These are phyloP conservation scores for Voacanga thouarsii DNA, from an alignment of 257 asterid species.

Conservation along the genomic window DNA sequence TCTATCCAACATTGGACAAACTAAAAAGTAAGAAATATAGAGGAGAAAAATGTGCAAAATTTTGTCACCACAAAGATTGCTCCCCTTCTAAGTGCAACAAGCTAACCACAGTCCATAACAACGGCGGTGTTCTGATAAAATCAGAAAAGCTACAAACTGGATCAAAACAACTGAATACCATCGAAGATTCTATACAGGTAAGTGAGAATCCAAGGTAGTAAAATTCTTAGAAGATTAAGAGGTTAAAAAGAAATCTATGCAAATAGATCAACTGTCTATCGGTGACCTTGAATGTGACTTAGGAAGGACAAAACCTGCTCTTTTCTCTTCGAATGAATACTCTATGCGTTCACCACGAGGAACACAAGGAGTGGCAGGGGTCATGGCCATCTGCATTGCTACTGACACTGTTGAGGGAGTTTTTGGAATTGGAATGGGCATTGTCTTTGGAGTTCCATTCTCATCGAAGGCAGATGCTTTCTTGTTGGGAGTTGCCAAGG, in stretches of 20 bases:
- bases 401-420: conserved; percentile 37
- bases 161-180: not conserved
- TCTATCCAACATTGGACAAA: no score
- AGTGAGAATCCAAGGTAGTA: not conserved
- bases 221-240: not conserved
- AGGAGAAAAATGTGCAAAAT: no score
- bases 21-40: no score
- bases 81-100: not conserved
- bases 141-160: not conserved
- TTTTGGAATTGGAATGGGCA: conserved; percentile 29
- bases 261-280: conserved; percentile 22
- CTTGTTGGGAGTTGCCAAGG: conserved; percentile 29
- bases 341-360: conserved; percentile 21
- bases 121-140: not conserved
- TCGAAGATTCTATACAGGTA: not conserved
- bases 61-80: not conserved
- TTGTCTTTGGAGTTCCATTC: conserved; percentile 31
- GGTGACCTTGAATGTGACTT: conserved; percentile 20
- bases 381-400: conserved; percentile 36
- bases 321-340: conserved; percentile 66
- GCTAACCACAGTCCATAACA: not conserved
- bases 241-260: not conserved
- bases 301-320: conserved; percentile 53
- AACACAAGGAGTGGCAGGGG: conserved; percentile 27
- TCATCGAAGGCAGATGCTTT: conserved; percentile 17